Conservation (phyloP, 495 filamentous ascomycete genomes). For the Xylaria curta region DNA sequence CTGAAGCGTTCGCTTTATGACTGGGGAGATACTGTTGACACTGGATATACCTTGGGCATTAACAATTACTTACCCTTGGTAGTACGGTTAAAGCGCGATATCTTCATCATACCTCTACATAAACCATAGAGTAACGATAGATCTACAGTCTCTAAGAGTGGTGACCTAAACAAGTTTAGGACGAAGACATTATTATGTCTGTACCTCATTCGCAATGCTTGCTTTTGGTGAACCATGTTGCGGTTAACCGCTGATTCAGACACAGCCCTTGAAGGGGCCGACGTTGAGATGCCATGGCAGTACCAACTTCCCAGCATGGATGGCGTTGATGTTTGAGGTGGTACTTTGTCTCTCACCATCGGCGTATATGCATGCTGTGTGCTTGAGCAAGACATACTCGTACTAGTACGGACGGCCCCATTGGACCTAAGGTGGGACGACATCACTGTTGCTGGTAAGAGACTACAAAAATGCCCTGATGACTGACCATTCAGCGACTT, state of each 20-base stretch:
- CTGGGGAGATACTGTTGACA: background rate
- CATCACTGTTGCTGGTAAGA: constrained; percentile 13
- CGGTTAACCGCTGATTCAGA: background rate
- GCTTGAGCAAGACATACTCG: constrained; percentile 15
- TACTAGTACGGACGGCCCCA: constrained; percentile 4
- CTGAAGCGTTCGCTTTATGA: background rate
- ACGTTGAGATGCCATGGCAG: background rate
- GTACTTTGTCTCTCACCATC: constrained; percentile 2
- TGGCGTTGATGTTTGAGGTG: constrained; percentile 16
- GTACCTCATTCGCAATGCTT: background rate
- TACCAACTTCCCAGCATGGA: background rate
- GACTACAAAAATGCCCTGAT: constrained; percentile 4
- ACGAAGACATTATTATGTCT: background rate
- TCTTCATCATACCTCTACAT: background rate
- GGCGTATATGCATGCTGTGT: background rate
- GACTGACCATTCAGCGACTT: constrained; percentile 18
- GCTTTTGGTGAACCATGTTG: background rate
- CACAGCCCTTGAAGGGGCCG: background rate
- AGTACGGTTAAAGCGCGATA: background rate
- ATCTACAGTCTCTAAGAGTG: background rate
- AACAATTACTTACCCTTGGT: background rate
- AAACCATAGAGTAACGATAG: background rate
- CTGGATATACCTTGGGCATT: background rate
- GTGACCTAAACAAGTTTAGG: background rate
- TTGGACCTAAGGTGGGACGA: constrained; percentile 16